These are phyloP conservation scores for Fusarium chuoi DNA, from an alignment of 2,329 filamentous ascomycete genomes.

Conservation along the genomic window DNA sequence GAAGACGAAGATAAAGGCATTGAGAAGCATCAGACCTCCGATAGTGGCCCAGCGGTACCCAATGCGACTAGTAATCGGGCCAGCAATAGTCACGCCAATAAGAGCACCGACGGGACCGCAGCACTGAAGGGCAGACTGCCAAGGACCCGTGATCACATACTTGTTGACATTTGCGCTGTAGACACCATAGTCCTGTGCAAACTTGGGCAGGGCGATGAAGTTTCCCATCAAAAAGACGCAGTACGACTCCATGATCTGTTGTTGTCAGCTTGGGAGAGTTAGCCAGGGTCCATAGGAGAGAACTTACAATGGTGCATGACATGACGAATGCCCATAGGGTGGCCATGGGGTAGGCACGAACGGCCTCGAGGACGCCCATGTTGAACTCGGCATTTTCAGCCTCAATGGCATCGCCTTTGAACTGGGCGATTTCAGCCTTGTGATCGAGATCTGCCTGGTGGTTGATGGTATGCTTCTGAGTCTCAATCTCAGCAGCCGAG, in stretches of 20 bases:
- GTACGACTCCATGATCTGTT: slow-evolving; percentile 61
- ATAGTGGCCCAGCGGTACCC: slow-evolving; percentile 53
- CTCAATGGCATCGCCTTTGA: slow-evolving; percentile 1
- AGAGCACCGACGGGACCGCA: slow-evolving; percentile 50
- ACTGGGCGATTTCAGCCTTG: background rate
- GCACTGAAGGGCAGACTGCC: slow-evolving; percentile 53
- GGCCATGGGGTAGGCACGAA: background rate
- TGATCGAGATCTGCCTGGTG: background rate
- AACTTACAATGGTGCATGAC: background rate
- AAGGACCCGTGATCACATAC: slow-evolving; percentile 49
- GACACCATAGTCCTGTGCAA: slow-evolving; percentile 53
- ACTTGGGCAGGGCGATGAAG: slow-evolving; percentile 55
- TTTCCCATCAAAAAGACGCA: slow-evolving; percentile 60
- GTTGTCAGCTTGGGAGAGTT: background rate
- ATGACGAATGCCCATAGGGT: background rate
- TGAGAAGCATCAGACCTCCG: slow-evolving; percentile 51
- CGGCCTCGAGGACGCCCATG: background rate
- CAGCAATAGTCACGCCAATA: slow-evolving; percentile 51
- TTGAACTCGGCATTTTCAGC: slow-evolving; percentile 3
- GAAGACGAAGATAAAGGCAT: slow-evolving; percentile 58
- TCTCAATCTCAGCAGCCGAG: background rate
- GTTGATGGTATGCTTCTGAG: background rate
- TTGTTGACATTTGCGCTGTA: slow-evolving; percentile 26
- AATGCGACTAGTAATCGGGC: slow-evolving; percentile 50
- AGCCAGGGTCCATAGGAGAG: accelerated